phyloP scores from a whole-genome alignment of 768 basidiomycete species.

The Candolleomyces efflorescens region DNA sequence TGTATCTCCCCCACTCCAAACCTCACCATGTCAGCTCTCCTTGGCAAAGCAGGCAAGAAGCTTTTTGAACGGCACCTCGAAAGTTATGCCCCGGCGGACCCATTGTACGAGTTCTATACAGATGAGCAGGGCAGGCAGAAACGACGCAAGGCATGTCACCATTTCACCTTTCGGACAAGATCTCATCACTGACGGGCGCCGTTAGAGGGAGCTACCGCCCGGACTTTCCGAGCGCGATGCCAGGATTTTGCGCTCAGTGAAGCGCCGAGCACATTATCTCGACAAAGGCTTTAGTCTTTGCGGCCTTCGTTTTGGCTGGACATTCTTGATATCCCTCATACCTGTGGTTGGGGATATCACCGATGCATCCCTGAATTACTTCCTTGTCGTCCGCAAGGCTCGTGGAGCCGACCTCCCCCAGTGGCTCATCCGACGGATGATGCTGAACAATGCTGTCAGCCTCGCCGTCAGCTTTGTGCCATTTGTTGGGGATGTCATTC shows the following conservation, averaged over 20 bases:
- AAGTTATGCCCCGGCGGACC: slow-evolving; percentile 68
- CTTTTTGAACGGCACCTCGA: slow-evolving; percentile 64
- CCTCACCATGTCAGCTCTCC: slow-evolving; percentile 24
- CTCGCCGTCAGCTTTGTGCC: slow-evolving; percentile 66
- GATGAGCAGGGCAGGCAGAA: slow-evolving; percentile 53
- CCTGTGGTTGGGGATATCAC: slow-evolving; percentile 68
- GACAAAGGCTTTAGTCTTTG: slow-evolving; percentile 83
- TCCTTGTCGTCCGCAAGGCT: slow-evolving; percentile 73
- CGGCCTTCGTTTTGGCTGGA: slow-evolving; percentile 84
- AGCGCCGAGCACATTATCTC: slow-evolving; percentile 75
- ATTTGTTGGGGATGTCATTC: slow-evolving; percentile 66
- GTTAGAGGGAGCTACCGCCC: slow-evolving; percentile 63
- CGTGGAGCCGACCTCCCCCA: slow-evolving; percentile 61
- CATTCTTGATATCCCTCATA: slow-evolving; percentile 74
- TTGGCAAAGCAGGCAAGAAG: slow-evolving; percentile 47
- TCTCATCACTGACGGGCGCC: background rate
- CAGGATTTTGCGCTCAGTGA: slow-evolving; percentile 68
- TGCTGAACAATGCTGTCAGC: slow-evolving; percentile 70
- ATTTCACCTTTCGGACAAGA: background rate
- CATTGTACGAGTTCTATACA: slow-evolving; percentile 63
- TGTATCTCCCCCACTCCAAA: background rate
- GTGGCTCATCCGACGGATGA: slow-evolving; percentile 72
- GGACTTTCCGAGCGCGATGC: slow-evolving; percentile 76
- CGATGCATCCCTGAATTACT: slow-evolving; percentile 64
- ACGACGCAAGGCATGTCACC: slow-evolving; percentile 47